Base-by-base conservation (phyloP, 129 eudicot species). In the Tanacetum coccineum region DNA sequence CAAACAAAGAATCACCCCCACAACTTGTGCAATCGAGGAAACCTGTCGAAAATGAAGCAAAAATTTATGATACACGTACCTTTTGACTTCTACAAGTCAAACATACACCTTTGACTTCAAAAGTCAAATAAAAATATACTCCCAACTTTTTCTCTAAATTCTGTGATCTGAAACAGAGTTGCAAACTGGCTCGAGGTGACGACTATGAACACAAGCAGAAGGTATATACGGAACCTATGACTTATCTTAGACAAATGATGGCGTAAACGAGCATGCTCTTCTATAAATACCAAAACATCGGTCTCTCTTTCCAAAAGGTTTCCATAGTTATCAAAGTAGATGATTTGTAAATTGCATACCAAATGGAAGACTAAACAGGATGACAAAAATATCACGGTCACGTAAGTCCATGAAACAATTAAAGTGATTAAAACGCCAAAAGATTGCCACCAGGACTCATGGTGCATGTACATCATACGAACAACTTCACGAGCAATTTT, bases 211-310 rank as follows among this genome's bases (percentile, higher is more conserved):
- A 65, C 83, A 57, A 87, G 81, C 18, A 90, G 81, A 72, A 90
- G 95, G 76, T 67, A 90, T 30, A 81, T 84, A 45, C 97, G 85
- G 48, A 90, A 90, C 67, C 97, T 71, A 53, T 90, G 97, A 79
- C 97, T 90, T 72, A 90, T 90, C 68, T 90, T 90, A 17, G 95
- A 87, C 17, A 87, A 79, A 75, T 83, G 76, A 69, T 77, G 73
- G 39, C 95, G 82, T 46, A 90, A 28, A 2, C 91, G 85, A 3
- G 81, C 81, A 75, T 90, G 97, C 69, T 84, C 95, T 66, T 84
- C 91, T 54, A 90, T 83, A 19, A 90, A 75, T 30, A 72, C 72
- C 58, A 82, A 36, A 62, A 82, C 82, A 30, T 83, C 83, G 11
- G 85, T 72, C 74, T 90, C 97, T 78, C 88, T 79, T 79, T 84